Evolutionary conservation across 1,139 yeast species (phyloP), one percentile per base, ranked within the genome.

Genomic region (Torulaspora pretoriensis): DNA sequence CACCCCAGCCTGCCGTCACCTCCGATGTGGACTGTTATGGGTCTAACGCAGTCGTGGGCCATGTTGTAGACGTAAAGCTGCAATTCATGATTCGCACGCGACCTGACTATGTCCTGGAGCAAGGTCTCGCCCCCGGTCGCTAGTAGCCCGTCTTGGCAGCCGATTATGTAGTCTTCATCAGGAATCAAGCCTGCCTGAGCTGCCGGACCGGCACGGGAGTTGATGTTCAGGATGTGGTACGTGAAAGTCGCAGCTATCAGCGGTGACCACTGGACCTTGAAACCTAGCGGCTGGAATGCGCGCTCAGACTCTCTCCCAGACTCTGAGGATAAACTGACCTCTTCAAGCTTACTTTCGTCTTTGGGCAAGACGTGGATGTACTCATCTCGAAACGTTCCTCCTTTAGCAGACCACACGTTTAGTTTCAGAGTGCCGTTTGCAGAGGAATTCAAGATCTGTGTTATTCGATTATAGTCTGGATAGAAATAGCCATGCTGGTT

Each of bases 361-460:
- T 52, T 58, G 2, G 55, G 43, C 8, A 49, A 46, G 9, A 62
- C 55, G 13, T 61, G 54, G n/a, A 64, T 8, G 45, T 61, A 61
- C 42, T 57, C 63, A 29, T 61, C 67, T 37, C 66, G 53, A 43
- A 56, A 64, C 3, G 74, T 63, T 2, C 95, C 90, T 25, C 98
- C 98, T 66, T 90, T 90, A 3, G 96, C 92, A 42, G 80, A 81
- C 95, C 96, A 92, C 2, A 89, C 81, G 40, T 78, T 81, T 35
- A 90, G 69, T 2, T 72, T 67, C n/a, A 84, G 60, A 6, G 71
- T 58, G 16, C 67, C 49, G 10, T 54, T 58, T 26, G 49, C 40
- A 24, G 47, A 43, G 3, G 47, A 51, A 34, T 71, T 68, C 25
- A 67, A 51, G 26, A 63, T 49, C 34, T 63, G 58, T 13, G 59